Evolutionary conservation across 257 asterid genomes (phyloP).

Genomic region (Vinca minor): DNA sequence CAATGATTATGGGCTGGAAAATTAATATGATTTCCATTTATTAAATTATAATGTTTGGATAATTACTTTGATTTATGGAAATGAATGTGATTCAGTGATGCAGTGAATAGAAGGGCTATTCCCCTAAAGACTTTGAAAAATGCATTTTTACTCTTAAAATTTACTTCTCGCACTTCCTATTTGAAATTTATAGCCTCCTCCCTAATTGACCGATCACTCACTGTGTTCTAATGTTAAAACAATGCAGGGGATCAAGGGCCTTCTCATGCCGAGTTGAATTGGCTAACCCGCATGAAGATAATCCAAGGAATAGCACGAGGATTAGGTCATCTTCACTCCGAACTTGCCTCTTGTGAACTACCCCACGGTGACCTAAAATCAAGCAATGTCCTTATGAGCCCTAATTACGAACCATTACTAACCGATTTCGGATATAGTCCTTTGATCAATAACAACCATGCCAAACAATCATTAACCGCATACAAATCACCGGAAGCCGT

Average conservation of each 20-base stretch:
- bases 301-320: constrained; percentile 63
- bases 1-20: no score
- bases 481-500: constrained; percentile 65
- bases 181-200: no score
- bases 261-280: constrained; percentile 41
- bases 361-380: constrained; percentile 88
- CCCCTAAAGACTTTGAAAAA: no score
- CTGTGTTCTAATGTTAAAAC: no score
- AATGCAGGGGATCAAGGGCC: constrained; percentile 57
- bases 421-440: constrained; percentile 48
- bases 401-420: constrained; percentile 49
- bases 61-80: no score
- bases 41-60: no score
- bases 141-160: no score
- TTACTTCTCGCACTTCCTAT: no score
- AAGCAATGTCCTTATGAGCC: constrained; percentile 54
- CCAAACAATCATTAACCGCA: constrained; percentile 44
- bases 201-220: no score
- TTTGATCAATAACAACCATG: constrained; percentile 36
- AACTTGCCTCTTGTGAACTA: constrained; percentile 34
- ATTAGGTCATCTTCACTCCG: constrained; percentile 42
- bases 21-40: no score
- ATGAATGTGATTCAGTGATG: no score
- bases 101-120: no score
- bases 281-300: constrained; percentile 53